Evolutionary conservation across 441 rosid species (phyloP).

Genomic region (Croton setiger): DNA sequence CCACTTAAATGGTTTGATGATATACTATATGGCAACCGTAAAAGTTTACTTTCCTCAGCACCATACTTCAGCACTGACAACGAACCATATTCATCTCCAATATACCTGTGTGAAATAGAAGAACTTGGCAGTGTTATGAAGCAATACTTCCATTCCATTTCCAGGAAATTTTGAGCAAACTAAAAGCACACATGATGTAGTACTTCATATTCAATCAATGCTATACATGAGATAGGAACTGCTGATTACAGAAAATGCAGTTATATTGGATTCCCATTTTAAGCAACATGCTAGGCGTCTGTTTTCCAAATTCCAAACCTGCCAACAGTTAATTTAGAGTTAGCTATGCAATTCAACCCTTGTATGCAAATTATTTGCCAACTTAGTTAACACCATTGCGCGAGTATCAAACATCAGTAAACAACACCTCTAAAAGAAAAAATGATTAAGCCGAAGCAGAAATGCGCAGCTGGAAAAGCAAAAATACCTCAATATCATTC

Average conservation of each 20-base stretch:
- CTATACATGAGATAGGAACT: slow-evolving; percentile 59
- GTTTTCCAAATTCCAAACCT: slow-evolving; percentile 64
- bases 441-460: background rate
- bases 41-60: slow-evolving; percentile 38
- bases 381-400: background rate
- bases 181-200: background rate
- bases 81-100: slow-evolving; percentile 57
- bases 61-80: slow-evolving; percentile 51
- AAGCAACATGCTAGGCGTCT: slow-evolving; percentile 39
- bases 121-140: slow-evolving; percentile 12
- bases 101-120: slow-evolving; percentile 32
- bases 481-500: slow-evolving; percentile 55
- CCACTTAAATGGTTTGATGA: slow-evolving; percentile 40
- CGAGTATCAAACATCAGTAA: background rate
- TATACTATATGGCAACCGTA: slow-evolving; percentile 45
- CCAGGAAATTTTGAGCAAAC: slow-evolving; percentile 17
- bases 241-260: slow-evolving; percentile 53
- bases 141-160: slow-evolving; percentile 20
- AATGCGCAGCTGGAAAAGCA: slow-evolving; percentile 11
- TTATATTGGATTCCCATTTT: slow-evolving; percentile 56
- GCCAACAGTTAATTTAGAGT: slow-evolving; percentile 15
- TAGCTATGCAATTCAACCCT: background rate
- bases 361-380: background rate
- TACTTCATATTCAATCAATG: slow-evolving; percentile 9
- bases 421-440: background rate